A percentile compares a stretch with the other conserved stretches of the same genome.
phyloP scores from a whole-genome alignment of 164 flowering plant species.

The Piper betle region DNA sequence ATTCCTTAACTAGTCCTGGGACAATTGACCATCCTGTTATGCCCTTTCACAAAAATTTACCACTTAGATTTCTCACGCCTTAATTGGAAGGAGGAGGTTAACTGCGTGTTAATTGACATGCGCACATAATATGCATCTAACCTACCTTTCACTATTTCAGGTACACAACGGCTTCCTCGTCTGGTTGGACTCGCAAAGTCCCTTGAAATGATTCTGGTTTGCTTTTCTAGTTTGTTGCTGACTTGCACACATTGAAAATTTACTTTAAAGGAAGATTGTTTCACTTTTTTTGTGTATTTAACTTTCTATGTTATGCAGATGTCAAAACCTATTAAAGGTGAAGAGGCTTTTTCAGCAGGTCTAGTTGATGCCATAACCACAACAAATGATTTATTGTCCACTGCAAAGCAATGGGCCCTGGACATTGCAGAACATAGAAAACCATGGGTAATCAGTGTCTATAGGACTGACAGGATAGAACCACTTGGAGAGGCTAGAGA shows the following conservation, averaged over 20 bases:
- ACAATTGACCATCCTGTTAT: too few species aligned
- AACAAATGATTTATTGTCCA: conserved; percentile 36
- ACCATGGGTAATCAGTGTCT: conserved; percentile 71
- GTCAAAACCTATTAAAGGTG: conserved; percentile 67
- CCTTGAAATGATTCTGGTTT: conserved; percentile 98
- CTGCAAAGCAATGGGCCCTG: conserved; percentile 75
- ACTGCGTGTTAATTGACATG: too few species aligned
- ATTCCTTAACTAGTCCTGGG: too few species aligned
- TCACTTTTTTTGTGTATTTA: conserved; percentile 1
- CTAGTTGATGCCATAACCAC: conserved; percentile 79
- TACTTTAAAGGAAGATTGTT: neutral
- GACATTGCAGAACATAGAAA: conserved; percentile 54
- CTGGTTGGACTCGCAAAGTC: conserved; percentile 91
- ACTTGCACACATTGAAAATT: neutral
- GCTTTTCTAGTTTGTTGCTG: conserved; percentile 3
- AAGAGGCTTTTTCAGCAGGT: conserved; percentile 60
- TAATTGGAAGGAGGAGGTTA: too few species aligned
- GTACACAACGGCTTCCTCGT: conserved; percentile 96
- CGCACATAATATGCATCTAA: neutral
- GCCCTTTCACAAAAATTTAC: too few species aligned
- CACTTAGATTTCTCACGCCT: too few species aligned
- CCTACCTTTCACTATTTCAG: conserved; percentile 26
- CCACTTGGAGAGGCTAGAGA: conserved; percentile 76
- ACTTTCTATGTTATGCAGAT: conserved; percentile 21
- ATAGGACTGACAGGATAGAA: conserved; percentile 69